Percentiles rank a stretch among this genome's conserved stretches.
Conservation (phyloP, 805 yeast species). For the Grigorovia transvaalensis region DNA sequence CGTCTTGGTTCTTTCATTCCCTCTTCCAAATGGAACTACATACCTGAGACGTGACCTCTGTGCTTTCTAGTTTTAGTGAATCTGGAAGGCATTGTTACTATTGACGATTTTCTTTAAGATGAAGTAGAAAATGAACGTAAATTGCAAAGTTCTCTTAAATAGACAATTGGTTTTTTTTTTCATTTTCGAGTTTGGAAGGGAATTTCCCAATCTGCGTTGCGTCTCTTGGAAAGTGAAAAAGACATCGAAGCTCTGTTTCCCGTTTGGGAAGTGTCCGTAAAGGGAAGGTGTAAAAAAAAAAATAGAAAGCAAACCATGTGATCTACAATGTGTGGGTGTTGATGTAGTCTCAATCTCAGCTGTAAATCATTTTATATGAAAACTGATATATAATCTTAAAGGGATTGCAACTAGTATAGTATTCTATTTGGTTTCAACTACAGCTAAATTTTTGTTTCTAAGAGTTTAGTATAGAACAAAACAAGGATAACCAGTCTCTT, state of each 20-base stretch:
- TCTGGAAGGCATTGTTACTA: constrained; percentile 88
- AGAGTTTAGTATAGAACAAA: too few relatives aligned
- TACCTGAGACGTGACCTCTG: constrained; percentile 99
- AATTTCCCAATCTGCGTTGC: neutral
- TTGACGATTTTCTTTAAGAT: constrained; percentile 3
- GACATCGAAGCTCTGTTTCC: neutral
- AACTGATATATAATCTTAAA: too few relatives aligned
- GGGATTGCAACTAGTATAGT: too few relatives aligned
- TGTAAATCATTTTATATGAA: too few relatives aligned
- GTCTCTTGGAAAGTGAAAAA: neutral
- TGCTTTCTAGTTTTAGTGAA: constrained; percentile 98
- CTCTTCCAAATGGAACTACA: constrained; percentile 38
- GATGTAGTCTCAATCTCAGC: too few relatives aligned
- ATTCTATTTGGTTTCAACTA: too few relatives aligned
- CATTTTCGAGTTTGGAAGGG: neutral
- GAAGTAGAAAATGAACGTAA: neutral
- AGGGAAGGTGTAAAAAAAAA: neutral
- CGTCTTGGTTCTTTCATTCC: constrained; percentile 35
- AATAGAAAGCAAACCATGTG: neutral
- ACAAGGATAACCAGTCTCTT: too few relatives aligned
- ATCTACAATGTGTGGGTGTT: neutral
- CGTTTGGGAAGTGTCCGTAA: neutral
- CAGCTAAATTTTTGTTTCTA: too few relatives aligned
- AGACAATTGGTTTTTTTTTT: neutral
- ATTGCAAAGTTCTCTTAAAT: neutral